phyloP scores from a whole-genome alignment of 768 basidiomycete genomes.

The Pleurotus giganteus region DNA sequence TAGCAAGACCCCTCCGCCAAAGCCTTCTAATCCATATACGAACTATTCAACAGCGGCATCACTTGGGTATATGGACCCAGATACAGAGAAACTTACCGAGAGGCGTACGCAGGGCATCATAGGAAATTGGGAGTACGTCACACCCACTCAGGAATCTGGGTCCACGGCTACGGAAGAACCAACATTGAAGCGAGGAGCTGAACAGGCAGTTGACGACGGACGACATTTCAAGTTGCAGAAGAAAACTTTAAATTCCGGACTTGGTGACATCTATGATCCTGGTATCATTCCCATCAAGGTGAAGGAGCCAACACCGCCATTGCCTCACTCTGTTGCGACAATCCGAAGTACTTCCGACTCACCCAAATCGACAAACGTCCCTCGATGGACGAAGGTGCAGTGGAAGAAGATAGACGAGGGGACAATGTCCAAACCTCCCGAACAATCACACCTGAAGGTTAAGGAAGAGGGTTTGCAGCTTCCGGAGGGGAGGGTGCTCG shows the following conservation, averaged over 20 bases:
- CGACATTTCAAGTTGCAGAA: conserved; percentile 68
- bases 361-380: conserved; percentile 16
- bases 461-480: conserved; percentile 19
- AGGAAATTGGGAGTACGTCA: conserved; percentile 77
- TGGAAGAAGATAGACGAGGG: conserved; percentile 27
- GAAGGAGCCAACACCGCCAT: conserved; percentile 24
- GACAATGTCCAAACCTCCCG: conserved; percentile 19
- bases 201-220: conserved; percentile 32
- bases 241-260: conserved; percentile 55
- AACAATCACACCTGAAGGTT: conserved; percentile 19
- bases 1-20: conserved; percentile 41
- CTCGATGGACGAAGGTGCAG: conserved; percentile 34
- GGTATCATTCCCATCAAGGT: conserved; percentile 63
- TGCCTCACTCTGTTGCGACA: conserved; percentile 8
- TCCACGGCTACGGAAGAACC: conserved; percentile 21
- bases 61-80: conserved; percentile 78
- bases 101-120: conserved; percentile 67
- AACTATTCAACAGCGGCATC: conserved; percentile 89
- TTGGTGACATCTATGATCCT: conserved; percentile 84
- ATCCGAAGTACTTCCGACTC: conserved; percentile 3
- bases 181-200: conserved; percentile 38
- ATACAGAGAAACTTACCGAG: conserved; percentile 60
- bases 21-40: conserved; percentile 63
- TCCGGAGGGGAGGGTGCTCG: background rate
- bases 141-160: conserved; percentile 19